Percentiles rank a stretch among this genome's conserved stretches.
Conservation (phyloP, 768 basidiomycete genomes). For the Mycena chlorophos region DNA sequence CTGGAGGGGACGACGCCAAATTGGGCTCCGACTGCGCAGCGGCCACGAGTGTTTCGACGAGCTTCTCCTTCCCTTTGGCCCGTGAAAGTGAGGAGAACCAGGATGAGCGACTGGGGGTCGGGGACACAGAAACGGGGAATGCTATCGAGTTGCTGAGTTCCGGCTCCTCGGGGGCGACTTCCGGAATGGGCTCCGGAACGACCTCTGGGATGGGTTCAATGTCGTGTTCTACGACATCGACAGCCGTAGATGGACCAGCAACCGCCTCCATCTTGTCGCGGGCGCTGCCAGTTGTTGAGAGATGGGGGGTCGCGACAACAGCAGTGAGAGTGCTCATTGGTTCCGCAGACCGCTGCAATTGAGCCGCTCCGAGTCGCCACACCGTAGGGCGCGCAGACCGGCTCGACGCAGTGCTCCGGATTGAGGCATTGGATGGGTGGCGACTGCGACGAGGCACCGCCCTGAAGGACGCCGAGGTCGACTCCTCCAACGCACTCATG, state of each 20-base stretch:
- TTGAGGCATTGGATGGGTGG: conserved; percentile 16
- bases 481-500: conserved; percentile 20
- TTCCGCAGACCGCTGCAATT: conserved; percentile 14
- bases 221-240: conserved; percentile 13
- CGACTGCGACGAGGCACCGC: conserved; percentile 12
- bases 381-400: conserved; percentile 17
- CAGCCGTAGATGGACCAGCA: conserved; percentile 14
- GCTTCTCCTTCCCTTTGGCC: conserved; percentile 27
- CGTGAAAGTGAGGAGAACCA: conserved; percentile 40
- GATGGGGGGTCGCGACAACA: conserved; percentile 14
- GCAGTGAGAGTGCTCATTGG: conserved; percentile 10
- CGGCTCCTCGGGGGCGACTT: neutral
- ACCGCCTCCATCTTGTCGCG: conserved; percentile 21
- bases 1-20: conserved; percentile 11
- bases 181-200: conserved; percentile 3
- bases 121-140: conserved; percentile 20
- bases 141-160: conserved; percentile 7
- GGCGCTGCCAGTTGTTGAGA: conserved; percentile 8
- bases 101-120: conserved; percentile 21
- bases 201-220: conserved; percentile 16
- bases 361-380: too few relatives aligned
- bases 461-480: conserved; percentile 2
- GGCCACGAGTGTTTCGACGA: conserved; percentile 17
- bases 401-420: conserved; percentile 17
- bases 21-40: conserved; percentile 16